Evolutionary conservation across 1,284 basidiomycete genomes (phyloP), one percentile per base, ranked within the genome.

Genomic region (Naganishia sp.): DNA sequence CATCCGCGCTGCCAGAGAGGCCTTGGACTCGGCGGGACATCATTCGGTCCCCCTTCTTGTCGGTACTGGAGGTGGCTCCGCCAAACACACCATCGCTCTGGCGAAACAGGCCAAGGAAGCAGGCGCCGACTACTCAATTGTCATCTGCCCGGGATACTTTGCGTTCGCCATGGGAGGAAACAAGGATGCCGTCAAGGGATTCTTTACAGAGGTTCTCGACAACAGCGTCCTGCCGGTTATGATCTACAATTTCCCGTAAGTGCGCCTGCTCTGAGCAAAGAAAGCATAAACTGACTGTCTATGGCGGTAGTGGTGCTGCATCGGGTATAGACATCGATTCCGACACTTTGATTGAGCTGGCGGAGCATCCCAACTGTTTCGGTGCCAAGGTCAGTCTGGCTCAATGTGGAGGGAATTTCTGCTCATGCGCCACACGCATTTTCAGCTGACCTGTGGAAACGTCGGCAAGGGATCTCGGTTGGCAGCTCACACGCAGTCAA

Each of bases 201-300:
- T 78, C 73, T 81, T 79, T 69, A 69, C 67, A 21, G 73, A 90
- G 84, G 89, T 94, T 17, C 90, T 92, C 31, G 89, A 90, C 73
- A 84, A 83, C 2, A 90, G 88, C 1, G 90, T 90, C 0, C 84
- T 95, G 54, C 92, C 92, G 0, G 86, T 88, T 50, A 88, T 95
- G 87, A 84, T 94, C 58, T 95, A 95, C 84, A 94, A 94, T 81
- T 94, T 92, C 81, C 90, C 93, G 52, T 82, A 72, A 72, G 79
- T 76, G 79, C 81, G 31, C 87, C 52, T 18, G 56, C 58, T 3
- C 45, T 42, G 10, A 39, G 35, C 9, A 18, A 39, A 13, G 25
- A 21, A 18, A 9, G 6, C 46, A 35, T 49, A 2, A 21, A 28
- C n/a, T 52, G 50, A 31, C 47, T 11, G 28, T 17, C 11, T 15